Base-by-base conservation (phyloP, 495 filamentous ascomycete species). In the Daldinia loculata region DNA sequence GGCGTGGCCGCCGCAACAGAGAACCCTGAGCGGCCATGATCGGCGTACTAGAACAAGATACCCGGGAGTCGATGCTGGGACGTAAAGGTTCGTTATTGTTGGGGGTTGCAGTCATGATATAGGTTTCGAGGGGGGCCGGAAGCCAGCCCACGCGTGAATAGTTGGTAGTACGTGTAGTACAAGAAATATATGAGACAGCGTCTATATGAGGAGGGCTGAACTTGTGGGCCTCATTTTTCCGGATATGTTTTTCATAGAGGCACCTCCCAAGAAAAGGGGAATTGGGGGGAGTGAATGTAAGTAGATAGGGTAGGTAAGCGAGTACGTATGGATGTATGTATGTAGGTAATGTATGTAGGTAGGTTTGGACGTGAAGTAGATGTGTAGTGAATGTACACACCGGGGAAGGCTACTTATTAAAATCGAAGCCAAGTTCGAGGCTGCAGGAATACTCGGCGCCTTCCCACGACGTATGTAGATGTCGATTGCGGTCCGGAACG, bases 31-130 rank as follows among this genome's bases (percentile, higher is more conserved):
- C 66, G 51, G 71, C 62, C 69, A 77, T 69, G 62, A 63, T 73
- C 63, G 75, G 60, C 57, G 75, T 75, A 39, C 63, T 73, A 55
- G 75, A 66, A 48, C 69, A 65, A 50, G 75, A 63, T 73, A 71
- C 17, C 70, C 60, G 71, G 55, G 70, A 60, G 34, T 77, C 71
- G 56, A 73, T 41, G 53, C 74, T 77, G 43, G 68, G 66, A 57
- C 60, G 70, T 58, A 65, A 66, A 68, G 71, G 71, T 64, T 72
- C 30, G 53, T 38, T 72, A 22, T 74, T 78, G 41, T 69, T 74
- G 45, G 75, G 38, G 56, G 79, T 77, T 53, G 78, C 61, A 64
- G 77, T 57, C 80, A 83, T 83, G 77, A 67, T 67, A 67, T 75
- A 77, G 70, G 36, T 72, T 60, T 63, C 61, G 64, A 51, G 77